These are phyloP conservation scores for Suhomyces maxii DNA, from an alignment of 1,139 yeast genomes.

Conservation along the genomic window DNA sequence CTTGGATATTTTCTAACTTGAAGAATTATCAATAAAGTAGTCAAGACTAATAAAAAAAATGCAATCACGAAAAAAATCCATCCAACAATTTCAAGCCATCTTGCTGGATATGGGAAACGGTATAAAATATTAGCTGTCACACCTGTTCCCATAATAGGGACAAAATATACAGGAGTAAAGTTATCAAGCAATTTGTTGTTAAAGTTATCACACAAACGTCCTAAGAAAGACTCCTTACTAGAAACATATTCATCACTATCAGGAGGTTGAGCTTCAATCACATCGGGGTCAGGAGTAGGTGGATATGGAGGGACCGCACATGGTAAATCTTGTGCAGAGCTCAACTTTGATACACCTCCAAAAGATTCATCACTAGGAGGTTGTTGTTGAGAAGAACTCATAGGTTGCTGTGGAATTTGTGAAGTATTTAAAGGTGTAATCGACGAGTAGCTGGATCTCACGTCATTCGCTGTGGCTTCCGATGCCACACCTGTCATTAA, in stretches of 20 bases:
- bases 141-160: slow-evolving; percentile 84
- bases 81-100: slow-evolving; percentile 61
- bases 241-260: not conserved
- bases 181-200: slow-evolving; percentile 19
- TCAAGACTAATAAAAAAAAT: slow-evolving; percentile 44
- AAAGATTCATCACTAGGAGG: not conserved
- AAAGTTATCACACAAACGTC: slow-evolving; percentile 1
- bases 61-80: slow-evolving; percentile 57
- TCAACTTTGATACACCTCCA: slow-evolving; percentile 2
- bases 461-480: not conserved
- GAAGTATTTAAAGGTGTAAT: slow-evolving; percentile 1
- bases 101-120: slow-evolving; percentile 61
- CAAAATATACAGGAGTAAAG: slow-evolving; percentile 64
- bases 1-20: slow-evolving; percentile 38
- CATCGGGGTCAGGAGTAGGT: not conserved
- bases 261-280: not conserved
- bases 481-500: slow-evolving; percentile 4
- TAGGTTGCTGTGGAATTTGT: not conserved
- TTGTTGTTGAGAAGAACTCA: not conserved
- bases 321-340: not conserved
- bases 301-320: slow-evolving; percentile 1
- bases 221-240: not conserved
- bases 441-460: not conserved
- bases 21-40: slow-evolving; percentile 38
- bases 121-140: slow-evolving; percentile 61